phyloP scores from a whole-genome alignment of 1,284 basidiomycete genomes.

The Cryptococcus sp. region DNA sequence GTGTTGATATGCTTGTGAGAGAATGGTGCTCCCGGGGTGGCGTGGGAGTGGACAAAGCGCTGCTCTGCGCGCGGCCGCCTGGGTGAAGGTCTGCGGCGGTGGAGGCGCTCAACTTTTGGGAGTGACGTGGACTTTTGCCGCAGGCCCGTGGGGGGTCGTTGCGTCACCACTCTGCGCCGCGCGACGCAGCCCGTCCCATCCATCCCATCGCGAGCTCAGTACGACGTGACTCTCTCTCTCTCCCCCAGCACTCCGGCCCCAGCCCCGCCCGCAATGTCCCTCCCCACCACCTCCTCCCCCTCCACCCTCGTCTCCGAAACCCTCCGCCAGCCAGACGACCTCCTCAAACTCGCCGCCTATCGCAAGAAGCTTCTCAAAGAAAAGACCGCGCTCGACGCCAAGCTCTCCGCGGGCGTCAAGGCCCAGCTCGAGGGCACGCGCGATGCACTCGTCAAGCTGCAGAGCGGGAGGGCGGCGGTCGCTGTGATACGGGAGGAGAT shows the following conservation, averaged over 20 bases:
- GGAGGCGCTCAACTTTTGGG: too few relatives aligned
- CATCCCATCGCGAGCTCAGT: not conserved
- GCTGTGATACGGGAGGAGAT: slow-evolving; percentile 90
- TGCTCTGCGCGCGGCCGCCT: too few relatives aligned
- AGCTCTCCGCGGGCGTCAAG: slow-evolving; percentile 87
- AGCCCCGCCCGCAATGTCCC: slow-evolving; percentile 25
- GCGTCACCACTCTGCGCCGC: too few relatives aligned
- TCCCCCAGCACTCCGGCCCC: not conserved
- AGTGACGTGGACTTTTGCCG: too few relatives aligned
- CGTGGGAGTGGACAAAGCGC: too few relatives aligned
- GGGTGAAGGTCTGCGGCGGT: too few relatives aligned
- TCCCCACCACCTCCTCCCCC: slow-evolving; percentile 18
- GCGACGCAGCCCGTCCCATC: too few relatives aligned
- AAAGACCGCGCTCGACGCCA: slow-evolving; percentile 89
- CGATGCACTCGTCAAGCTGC: slow-evolving; percentile 80
- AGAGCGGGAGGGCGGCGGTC: slow-evolving; percentile 76
- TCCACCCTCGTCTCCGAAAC: slow-evolving; percentile 58
- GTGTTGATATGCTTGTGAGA: too few relatives aligned
- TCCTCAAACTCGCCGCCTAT: slow-evolving; percentile 81
- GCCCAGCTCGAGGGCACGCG: slow-evolving; percentile 90
- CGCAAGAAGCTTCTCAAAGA: slow-evolving; percentile 95
- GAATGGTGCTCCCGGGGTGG: too few relatives aligned
- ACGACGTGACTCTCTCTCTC: not conserved
- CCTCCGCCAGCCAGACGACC: slow-evolving; percentile 88
- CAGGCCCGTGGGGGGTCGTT: too few relatives aligned